Conservation (phyloP, 805 yeast genomes). For the Jamesozyma gamospora region DNA sequence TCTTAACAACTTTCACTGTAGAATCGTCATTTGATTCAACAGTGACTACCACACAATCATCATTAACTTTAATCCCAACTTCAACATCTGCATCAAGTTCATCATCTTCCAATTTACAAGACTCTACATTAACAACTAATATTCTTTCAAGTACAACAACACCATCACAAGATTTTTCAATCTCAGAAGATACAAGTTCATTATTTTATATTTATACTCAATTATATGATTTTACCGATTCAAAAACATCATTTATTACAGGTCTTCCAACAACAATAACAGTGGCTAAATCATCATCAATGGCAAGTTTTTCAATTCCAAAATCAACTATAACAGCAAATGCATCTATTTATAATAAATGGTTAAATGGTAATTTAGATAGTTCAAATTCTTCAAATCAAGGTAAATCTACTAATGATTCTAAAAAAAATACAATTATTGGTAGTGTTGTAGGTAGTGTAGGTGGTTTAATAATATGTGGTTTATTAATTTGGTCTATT, state of each 20-base stretch:
- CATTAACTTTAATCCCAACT: not conserved
- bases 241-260: constrained; percentile 13
- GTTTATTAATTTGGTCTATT: constrained; percentile 14
- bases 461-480: constrained; percentile 18
- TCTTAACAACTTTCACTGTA: not conserved
- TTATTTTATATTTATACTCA: constrained; percentile 11
- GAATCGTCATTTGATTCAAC: not conserved
- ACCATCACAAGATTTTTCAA: not conserved
- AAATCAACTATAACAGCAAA: constrained; percentile 16
- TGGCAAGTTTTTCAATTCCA: constrained; percentile 15
- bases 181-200: not conserved
- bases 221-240: constrained; percentile 13
- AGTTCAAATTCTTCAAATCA: not conserved
- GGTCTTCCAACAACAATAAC: constrained; percentile 12
- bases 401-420: not conserved
- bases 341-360: constrained; percentile 16
- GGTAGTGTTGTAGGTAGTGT: constrained; percentile 28
- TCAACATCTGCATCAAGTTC: not conserved
- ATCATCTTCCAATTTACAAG: not conserved
- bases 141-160: not conserved
- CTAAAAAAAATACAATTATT: constrained; percentile 10
- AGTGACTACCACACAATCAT: not conserved
- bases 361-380: constrained; percentile 15
- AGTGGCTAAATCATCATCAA: constrained; percentile 5
- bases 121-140: not conserved